Evolutionary conservation across 2,329 filamentous ascomycete species (phyloP).

Genomic region (Coniosporium tulheliwenetii): DNA sequence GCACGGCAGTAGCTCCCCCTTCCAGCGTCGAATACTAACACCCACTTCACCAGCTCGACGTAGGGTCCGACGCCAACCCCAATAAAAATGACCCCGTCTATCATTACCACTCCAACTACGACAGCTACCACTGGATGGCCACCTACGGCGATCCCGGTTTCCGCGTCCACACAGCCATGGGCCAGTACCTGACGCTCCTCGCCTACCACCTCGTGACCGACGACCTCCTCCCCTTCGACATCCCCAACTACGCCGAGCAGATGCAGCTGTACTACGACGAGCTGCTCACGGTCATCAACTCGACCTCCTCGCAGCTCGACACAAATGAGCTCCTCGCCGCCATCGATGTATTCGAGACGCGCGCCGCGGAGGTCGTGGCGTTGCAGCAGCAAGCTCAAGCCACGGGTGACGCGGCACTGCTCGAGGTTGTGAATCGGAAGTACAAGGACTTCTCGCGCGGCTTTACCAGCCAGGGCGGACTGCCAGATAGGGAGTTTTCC

Average conservation of each 20-base stretch:
- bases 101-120: slow-evolving; percentile 75
- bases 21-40: not conserved
- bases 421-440: slow-evolving; percentile 56
- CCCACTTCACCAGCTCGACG: slow-evolving; percentile 16
- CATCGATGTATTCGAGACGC: not conserved
- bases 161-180: slow-evolving; percentile 38
- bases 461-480: slow-evolving; percentile 59
- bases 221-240: slow-evolving; percentile 30
- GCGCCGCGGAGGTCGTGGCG: slow-evolving; percentile 4
- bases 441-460: slow-evolving; percentile 74
- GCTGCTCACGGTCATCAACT: not conserved
- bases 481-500: slow-evolving; percentile 77
- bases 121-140: slow-evolving; percentile 73
- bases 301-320: slow-evolving; percentile 1
- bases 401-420: slow-evolving; percentile 1
- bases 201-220: slow-evolving; percentile 25
- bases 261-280: slow-evolving; percentile 44
- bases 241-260: slow-evolving; percentile 36
- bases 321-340: not conserved
- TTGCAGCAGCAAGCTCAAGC: slow-evolving; percentile 3
- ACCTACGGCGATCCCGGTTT: slow-evolving; percentile 53
- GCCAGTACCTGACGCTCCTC: slow-evolving; percentile 28
- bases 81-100: slow-evolving; percentile 36
- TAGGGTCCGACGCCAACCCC: slow-evolving; percentile 24
- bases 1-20: slow-evolving; percentile 30